Evolutionary conservation across 805 yeast species (phyloP).

Genomic region (Barnettozyma wickerhamii): DNA sequence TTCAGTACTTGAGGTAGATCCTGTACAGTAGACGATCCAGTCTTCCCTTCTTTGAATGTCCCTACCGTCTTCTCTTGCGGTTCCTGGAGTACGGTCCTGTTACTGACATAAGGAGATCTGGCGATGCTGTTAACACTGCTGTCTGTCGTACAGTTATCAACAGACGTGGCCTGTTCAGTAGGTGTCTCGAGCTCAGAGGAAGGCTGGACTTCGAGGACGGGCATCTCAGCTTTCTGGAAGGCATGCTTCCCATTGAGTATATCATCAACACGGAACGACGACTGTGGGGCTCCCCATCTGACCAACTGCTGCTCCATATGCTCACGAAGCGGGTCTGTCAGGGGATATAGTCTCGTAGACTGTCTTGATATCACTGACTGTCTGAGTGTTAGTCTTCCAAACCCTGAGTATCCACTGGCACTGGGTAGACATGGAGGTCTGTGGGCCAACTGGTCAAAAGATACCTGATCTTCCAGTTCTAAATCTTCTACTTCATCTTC

Average conservation of each 20-base stretch:
- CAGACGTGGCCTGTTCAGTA: background rate
- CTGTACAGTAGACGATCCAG: background rate
- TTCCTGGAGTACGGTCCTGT: background rate
- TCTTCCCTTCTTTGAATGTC: conserved; percentile 4
- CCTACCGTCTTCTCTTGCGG: background rate
- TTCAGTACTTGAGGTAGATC: too few species aligned
- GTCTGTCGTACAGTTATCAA: conserved; percentile 7
- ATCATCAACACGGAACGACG: conserved; percentile 25
- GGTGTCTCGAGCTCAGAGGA: background rate
- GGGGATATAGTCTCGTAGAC: conserved; percentile 26
- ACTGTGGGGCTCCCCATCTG: conserved; percentile 31
- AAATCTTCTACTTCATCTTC: conserved; percentile 1
- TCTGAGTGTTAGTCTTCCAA: conserved; percentile 22
- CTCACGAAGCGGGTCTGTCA: conserved; percentile 22
- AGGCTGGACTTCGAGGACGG: conserved; percentile 9
- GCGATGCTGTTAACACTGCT: conserved; percentile 13
- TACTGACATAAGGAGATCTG: conserved; percentile 11
- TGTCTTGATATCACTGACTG: conserved; percentile 27
- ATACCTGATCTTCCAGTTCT: background rate
- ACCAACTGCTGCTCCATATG: conserved; percentile 34
- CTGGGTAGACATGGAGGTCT: conserved; percentile 20
- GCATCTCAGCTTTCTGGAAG: conserved; percentile 23
- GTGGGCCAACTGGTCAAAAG: conserved; percentile 14
- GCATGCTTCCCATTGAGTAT: conserved; percentile 32
- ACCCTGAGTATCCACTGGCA: conserved; percentile 9